Conservation (phyloP, 169 alveolate species). For the Plasmodium billcollinsi region DNA sequence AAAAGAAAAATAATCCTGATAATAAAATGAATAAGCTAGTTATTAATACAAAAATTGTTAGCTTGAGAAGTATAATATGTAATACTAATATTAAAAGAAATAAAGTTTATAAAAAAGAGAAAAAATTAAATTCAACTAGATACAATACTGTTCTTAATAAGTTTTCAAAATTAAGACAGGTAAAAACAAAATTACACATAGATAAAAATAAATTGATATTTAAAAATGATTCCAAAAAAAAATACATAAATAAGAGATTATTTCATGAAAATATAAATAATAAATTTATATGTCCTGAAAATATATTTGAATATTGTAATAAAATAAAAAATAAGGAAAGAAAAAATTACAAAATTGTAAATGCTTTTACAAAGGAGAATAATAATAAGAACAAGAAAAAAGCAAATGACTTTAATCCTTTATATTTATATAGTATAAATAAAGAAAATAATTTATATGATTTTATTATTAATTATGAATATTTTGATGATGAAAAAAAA, state of each 20-base stretch:
- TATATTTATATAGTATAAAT: slow-evolving; percentile 40
- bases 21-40: slow-evolving; percentile 34
- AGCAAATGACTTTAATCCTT: not conserved
- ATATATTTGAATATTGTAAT: slow-evolving; percentile 1
- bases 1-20: not conserved
- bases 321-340: slow-evolving; percentile 7
- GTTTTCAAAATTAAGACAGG: not conserved
- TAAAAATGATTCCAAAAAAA: slow-evolving; percentile 6
- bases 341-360: not conserved
- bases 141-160: not conserved
- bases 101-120: slow-evolving; percentile 9
- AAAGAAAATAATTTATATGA: slow-evolving; percentile 39
- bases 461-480: slow-evolving; percentile 25
- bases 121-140: not conserved
- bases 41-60: slow-evolving; percentile 60
- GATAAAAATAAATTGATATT: too few species aligned
- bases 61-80: slow-evolving; percentile 26
- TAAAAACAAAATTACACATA: not conserved
- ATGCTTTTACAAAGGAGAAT: not conserved
- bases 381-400: not conserved
- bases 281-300: slow-evolving; percentile 6
- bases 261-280: not conserved
- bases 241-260: not conserved
- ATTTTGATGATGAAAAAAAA: slow-evolving; percentile 8
- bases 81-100: not conserved